Conservation (phyloP, 305 asterid species). For the Fraxinus greggii region DNA sequence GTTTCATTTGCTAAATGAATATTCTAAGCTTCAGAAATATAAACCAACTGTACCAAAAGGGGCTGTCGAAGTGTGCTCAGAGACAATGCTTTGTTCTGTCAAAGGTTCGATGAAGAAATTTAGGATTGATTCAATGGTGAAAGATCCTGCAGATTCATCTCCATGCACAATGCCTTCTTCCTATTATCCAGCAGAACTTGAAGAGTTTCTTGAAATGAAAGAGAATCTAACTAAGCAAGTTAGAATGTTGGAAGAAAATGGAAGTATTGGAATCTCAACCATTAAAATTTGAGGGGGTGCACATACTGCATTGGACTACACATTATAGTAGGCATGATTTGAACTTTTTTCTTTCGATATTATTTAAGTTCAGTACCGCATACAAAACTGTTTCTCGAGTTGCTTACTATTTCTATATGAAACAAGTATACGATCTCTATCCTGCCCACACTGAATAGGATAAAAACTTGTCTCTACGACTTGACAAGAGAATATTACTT, state of each 20-base stretch:
- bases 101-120: slow-evolving; percentile 51
- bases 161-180: slow-evolving; percentile 56
- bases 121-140: slow-evolving; percentile 50
- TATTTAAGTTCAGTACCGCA: background rate
- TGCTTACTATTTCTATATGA: too few species aligned
- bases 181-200: slow-evolving; percentile 29
- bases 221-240: slow-evolving; percentile 44
- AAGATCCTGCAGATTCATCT: slow-evolving; percentile 35
- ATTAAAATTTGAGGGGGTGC: background rate
- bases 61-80: slow-evolving; percentile 59
- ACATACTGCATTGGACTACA: background rate
- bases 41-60: slow-evolving; percentile 59
- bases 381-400: background rate
- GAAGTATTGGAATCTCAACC: background rate
- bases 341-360: background rate
- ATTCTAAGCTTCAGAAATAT: slow-evolving; percentile 63
- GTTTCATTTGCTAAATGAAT: slow-evolving; percentile 64
- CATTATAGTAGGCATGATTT: background rate
- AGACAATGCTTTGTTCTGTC: slow-evolving; percentile 51
- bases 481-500: too few species aligned
- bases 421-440: too few species aligned
- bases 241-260: slow-evolving; percentile 38
- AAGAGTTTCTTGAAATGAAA: slow-evolving; percentile 40
- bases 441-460: too few species aligned
- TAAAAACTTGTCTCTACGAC: too few species aligned